Base-by-base conservation (phyloP, 1,284 basidiomycete genomes). In the Puccinia novopanici region DNA sequence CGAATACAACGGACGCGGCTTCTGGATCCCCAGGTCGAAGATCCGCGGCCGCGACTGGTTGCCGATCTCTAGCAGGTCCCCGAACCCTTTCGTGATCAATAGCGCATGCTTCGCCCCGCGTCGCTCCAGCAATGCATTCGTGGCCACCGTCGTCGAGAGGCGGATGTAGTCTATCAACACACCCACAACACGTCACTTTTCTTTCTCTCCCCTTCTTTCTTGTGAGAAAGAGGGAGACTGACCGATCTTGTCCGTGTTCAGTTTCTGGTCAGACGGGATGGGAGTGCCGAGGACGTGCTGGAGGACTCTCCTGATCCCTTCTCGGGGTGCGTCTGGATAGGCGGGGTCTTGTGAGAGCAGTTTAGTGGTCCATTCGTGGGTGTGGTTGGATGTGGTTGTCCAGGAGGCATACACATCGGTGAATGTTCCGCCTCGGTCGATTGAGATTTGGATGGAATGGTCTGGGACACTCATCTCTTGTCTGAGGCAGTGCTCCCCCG, bases 321-420 rank as follows among this genome's bases (percentile, higher is more conserved):
- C 94, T 0, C 93, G 95, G 0, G 96, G 96, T 0, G 96, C 96
- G 87, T 98, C 96, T 5, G 87, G 86, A 86, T 99, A 99, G 93
- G 75, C 80, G 0, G 86, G 86, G 75, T 87, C 86, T 57, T 84
- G 83, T 0, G 84, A 85, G 45, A 87, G 84, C 10, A 87, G 84
- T 83, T 87, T 87, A 83, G 87, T 82, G 76, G 87, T 84, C 65
- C 85, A 84, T 80, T 87, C 85, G 34, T 65, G 30, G 27, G 70
- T 63, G 54, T 17, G 22, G 81, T 54, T 82, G 82, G 68, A 27
- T 19, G 48, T 71, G 2, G 40, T 30, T 79, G 82, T 68, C 82
- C 84, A 81, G 71, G 83, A 81, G 79, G 85, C 85, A 75, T 84
- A 83, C 27, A 86, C 85, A 81, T 87, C 86, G 37, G 86, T 86